Evolutionary conservation across 768 basidiomycete species (phyloP).

Genomic region (Sporobolomyces phaffii): DNA sequence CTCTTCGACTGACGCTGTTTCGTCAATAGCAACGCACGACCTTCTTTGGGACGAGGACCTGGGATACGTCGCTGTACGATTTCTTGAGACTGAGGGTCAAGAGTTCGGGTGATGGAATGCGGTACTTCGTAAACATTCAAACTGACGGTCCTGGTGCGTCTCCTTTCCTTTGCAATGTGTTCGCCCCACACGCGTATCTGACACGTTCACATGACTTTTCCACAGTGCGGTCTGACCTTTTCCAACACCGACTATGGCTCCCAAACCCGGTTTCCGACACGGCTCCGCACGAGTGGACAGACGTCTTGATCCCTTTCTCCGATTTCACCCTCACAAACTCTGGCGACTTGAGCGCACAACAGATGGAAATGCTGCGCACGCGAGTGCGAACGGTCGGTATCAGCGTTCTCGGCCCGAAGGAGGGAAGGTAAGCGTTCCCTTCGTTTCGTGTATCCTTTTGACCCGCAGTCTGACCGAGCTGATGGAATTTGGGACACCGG

Average conservation of each 20-base stretch:
- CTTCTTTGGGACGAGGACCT: conserved; percentile 74
- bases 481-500: too few relatives aligned
- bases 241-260: conserved; percentile 88
- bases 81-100: conserved; percentile 76
- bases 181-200: neutral
- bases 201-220: neutral
- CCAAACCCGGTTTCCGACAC: conserved; percentile 47
- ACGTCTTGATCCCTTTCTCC: conserved; percentile 73
- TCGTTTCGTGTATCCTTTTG: neutral
- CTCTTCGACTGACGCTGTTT: neutral
- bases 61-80: conserved; percentile 74
- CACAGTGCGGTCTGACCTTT: conserved; percentile 72
- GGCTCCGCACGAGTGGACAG: conserved; percentile 59
- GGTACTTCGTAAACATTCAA: conserved; percentile 87
- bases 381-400: conserved; percentile 76
- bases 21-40: conserved; percentile 61
- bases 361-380: conserved; percentile 69
- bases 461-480: neutral
- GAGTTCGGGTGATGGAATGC: conserved; percentile 55
- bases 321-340: conserved; percentile 51
- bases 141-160: conserved; percentile 60
- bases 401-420: conserved; percentile 58
- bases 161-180: neutral
- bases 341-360: conserved; percentile 53
- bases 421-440: conserved; percentile 23